These are phyloP conservation scores for Prunus kanzakura DNA, from an alignment of 306 rosid species.

Conservation along the genomic window DNA sequence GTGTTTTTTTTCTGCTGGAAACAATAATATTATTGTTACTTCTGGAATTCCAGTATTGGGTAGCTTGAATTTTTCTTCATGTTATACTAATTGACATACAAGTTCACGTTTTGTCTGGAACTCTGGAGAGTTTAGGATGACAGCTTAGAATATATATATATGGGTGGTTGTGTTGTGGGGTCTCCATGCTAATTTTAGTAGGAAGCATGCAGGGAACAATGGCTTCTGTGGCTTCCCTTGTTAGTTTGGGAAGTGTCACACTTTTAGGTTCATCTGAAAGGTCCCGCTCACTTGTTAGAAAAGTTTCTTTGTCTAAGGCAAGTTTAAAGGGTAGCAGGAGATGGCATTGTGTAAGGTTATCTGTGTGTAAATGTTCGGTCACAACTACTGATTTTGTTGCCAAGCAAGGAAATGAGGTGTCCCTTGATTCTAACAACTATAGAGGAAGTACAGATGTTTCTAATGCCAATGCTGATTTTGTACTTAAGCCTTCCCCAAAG, in stretches of 20 bases:
- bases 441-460: slow-evolving; percentile 43
- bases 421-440: slow-evolving; percentile 67
- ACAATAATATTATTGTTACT: slow-evolving; percentile 1
- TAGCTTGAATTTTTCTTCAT: slow-evolving; percentile 23
- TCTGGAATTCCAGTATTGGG: slow-evolving; percentile 34
- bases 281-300: slow-evolving; percentile 54
- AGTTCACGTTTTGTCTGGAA: not conserved
- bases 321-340: slow-evolving; percentile 44
- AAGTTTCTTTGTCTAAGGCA: slow-evolving; percentile 66
- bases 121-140: slow-evolving; percentile 14
- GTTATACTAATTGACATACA: not conserved
- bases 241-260: slow-evolving; percentile 59
- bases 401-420: slow-evolving; percentile 70
- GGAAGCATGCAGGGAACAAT: slow-evolving; percentile 79
- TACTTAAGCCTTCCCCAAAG: slow-evolving; percentile 83
- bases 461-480: slow-evolving; percentile 48
- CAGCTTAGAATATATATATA: slow-evolving; percentile 14
- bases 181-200: slow-evolving; percentile 47
- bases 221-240: slow-evolving; percentile 73
- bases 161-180: slow-evolving; percentile 26
- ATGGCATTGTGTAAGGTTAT: slow-evolving; percentile 74
- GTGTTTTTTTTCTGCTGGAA: slow-evolving; percentile 8
- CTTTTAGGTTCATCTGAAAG: slow-evolving; percentile 55
- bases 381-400: slow-evolving; percentile 77
- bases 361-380: slow-evolving; percentile 87